A percentile compares a stretch with the other conserved stretches of the same genome.
phyloP scores from a whole-genome alignment of 306 rosid species.

The Urtica urens region DNA sequence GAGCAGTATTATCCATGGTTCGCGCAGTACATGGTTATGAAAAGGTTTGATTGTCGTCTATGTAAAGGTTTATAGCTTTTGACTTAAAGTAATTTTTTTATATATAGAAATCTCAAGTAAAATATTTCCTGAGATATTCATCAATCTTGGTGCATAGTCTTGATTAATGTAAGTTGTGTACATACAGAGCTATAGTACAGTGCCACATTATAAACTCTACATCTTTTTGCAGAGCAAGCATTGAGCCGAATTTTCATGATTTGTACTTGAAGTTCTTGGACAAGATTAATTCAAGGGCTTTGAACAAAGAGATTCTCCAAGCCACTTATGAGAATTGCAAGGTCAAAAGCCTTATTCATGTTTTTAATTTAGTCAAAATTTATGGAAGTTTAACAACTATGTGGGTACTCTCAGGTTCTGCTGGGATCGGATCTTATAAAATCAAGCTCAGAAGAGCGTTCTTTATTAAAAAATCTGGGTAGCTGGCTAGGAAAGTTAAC shows the following conservation, averaged over 20 bases:
- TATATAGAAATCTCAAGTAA: too few relatives aligned
- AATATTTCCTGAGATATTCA: too few relatives aligned
- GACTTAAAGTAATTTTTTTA: too few relatives aligned
- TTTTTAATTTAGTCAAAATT: neutral
- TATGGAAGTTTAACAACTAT: neutral
- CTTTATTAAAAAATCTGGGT: conserved; percentile 86
- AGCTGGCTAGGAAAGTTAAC: conserved; percentile 99
- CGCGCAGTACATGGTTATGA: conserved; percentile 98
- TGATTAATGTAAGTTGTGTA: too few relatives aligned
- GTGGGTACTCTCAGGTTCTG: conserved; percentile 61
- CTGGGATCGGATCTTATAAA: conserved; percentile 91
- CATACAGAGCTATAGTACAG: too few relatives aligned
- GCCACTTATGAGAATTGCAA: conserved; percentile 97
- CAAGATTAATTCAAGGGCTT: conserved; percentile 66
- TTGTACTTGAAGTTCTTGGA: conserved; percentile 82
- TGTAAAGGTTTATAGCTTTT: neutral
- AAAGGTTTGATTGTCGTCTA: conserved; percentile 41
- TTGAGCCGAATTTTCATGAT: conserved; percentile 96
- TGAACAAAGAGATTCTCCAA: conserved; percentile 79
- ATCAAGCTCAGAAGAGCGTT: conserved; percentile 98
- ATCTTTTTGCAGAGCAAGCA: conserved; percentile 70
- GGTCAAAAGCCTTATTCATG: conserved; percentile 32
- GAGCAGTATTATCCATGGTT: conserved; percentile 92
- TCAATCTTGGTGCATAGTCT: too few relatives aligned
- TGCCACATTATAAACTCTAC: too few relatives aligned